Percentiles rank a stretch among this genome's conserved stretches.
phyloP scores from a whole-genome alignment of 2,329 filamentous ascomycete genomes.

The Xylariaceae sp. region DNA sequence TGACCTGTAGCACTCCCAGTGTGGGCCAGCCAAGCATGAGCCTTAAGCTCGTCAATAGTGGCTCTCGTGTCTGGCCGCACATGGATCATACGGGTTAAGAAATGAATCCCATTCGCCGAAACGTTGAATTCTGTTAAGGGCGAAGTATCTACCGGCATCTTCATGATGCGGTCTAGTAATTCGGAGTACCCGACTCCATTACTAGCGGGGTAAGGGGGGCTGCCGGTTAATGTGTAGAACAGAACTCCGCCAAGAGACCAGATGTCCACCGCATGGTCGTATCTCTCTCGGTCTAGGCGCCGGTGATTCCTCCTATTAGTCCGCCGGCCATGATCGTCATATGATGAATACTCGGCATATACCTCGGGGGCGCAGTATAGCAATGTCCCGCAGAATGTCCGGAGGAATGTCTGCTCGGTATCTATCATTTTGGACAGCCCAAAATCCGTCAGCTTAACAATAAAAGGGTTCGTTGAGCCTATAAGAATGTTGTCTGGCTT shows the following conservation, averaged over 20 bases:
- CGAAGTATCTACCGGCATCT: constrained; percentile 60
- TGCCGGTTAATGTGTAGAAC: constrained; percentile 76
- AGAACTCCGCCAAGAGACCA: constrained; percentile 95
- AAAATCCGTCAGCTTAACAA: constrained; percentile 93
- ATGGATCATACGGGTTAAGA: constrained; percentile 74
- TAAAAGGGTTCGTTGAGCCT: constrained; percentile 64
- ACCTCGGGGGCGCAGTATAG: constrained; percentile 96
- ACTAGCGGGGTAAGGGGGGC: constrained; percentile 76
- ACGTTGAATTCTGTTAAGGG: constrained; percentile 58
- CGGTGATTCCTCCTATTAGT: constrained; percentile 61
- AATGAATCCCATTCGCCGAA: constrained; percentile 65
- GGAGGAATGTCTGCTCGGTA: constrained; percentile 84
- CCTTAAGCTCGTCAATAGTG: constrained; percentile 64
- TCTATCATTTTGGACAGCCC: constrained; percentile 92
- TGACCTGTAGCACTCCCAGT: constrained; percentile 55
- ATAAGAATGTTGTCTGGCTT: constrained; percentile 98
- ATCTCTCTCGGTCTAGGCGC: constrained; percentile 55
- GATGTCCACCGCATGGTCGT: constrained; percentile 88
- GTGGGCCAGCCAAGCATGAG: constrained; percentile 69
- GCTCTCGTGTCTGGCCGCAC: constrained; percentile 74
- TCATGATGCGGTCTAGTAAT: constrained; percentile 85
- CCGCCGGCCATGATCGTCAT: constrained; percentile 65
- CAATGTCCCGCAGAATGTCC: constrained; percentile 93
- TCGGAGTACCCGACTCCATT: constrained; percentile 72
- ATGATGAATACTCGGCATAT: constrained; percentile 68